These are phyloP conservation scores for Phaeoacremonium minimum DNA, from an alignment of 2,329 filamentous ascomycete genomes.

Conservation along the genomic window DNA sequence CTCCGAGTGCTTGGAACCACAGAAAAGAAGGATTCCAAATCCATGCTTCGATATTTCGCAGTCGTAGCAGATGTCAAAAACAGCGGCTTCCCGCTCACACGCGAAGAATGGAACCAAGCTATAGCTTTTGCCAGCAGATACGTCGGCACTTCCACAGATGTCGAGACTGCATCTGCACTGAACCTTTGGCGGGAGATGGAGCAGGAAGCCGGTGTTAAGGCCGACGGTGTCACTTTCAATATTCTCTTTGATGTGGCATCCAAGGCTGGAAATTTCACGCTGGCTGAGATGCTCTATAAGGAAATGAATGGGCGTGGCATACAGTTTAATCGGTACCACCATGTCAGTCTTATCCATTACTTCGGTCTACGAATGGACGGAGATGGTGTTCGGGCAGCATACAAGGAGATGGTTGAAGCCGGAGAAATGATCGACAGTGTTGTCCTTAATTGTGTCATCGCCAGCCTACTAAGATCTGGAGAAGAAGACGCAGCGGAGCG, in stretches of 20 bases:
- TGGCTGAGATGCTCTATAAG: slow-evolving; percentile 79
- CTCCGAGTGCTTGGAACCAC: slow-evolving; percentile 65
- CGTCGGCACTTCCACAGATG: slow-evolving; percentile 50
- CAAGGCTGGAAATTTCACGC: slow-evolving; percentile 75
- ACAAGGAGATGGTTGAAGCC: slow-evolving; percentile 75
- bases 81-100: slow-evolving; percentile 63
- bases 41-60: slow-evolving; percentile 79
- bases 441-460: slow-evolving; percentile 82
- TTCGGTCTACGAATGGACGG: slow-evolving; percentile 73
- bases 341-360: slow-evolving; percentile 78
- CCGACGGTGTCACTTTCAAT: slow-evolving; percentile 82
- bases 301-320: slow-evolving; percentile 74
- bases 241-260: slow-evolving; percentile 86
- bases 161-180: slow-evolving; percentile 65
- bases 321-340: slow-evolving; percentile 71
- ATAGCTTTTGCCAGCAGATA: slow-evolving; percentile 75
- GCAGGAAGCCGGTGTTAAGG: slow-evolving; percentile 56
- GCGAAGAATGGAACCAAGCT: slow-evolving; percentile 77
- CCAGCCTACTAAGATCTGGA: slow-evolving; percentile 69
- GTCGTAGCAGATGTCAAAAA: slow-evolving; percentile 79
- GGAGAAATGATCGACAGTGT: slow-evolving; percentile 87
- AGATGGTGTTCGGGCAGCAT: slow-evolving; percentile 69
- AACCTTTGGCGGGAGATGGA: slow-evolving; percentile 91
- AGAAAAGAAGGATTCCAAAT: slow-evolving; percentile 47
- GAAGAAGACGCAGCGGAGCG: slow-evolving; percentile 74